Base-by-base conservation (phyloP, 2,329 filamentous ascomycete species). In the Chaetomiaceae sp. region DNA sequence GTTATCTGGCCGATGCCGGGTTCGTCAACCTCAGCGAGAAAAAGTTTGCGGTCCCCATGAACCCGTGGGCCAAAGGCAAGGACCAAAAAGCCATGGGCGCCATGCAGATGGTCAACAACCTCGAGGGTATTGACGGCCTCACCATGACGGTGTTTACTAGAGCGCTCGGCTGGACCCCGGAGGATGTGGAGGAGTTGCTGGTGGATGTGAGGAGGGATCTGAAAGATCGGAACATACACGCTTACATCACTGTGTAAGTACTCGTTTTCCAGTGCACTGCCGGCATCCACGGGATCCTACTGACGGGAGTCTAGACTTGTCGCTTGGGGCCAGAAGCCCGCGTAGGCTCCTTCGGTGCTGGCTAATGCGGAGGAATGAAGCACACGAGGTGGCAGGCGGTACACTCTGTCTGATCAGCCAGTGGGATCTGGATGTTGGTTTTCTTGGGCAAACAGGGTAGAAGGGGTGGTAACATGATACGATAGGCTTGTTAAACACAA, bases 21-120 rank as follows among this genome's bases (percentile, higher is more conserved):
- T 64, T 64, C 15, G 53, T 62, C 29, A 58, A 63, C 33, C 56
- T 63, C 2, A 52, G 53, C 15, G 59, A 64, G 41, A 55, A 60
- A 30, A 55, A 51, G 29, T 55, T 58, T 15, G 55, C 55, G 7
- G 52, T 58, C 22, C 55, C 58, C 15, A 60, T 57, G 39, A 63
- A 63, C 40, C 50, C 59, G 3, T 65, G 61, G 61, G 58, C 61
- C 8, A 52, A 56, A 34, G 53, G 60, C 18, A 49, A 48, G 19
- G 56, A 54, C 17, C 50, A 54, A 36, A 63, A 59, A 53, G 56
- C 47, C 14, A 47, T 62, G 14, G 60, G 61, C 6, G 44, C 51
- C 14, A 61, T 59, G 59, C 56, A 61, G 35, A 59, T 61, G 61
- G 53, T 51, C 2, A 64, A 63, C 41, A 58, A 58, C 27, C 48